Evolutionary conservation across 108 stramenopile genomes (phyloP), one percentile per base, ranked within the genome.

Genomic region (Mediolabrus comicus): DNA sequence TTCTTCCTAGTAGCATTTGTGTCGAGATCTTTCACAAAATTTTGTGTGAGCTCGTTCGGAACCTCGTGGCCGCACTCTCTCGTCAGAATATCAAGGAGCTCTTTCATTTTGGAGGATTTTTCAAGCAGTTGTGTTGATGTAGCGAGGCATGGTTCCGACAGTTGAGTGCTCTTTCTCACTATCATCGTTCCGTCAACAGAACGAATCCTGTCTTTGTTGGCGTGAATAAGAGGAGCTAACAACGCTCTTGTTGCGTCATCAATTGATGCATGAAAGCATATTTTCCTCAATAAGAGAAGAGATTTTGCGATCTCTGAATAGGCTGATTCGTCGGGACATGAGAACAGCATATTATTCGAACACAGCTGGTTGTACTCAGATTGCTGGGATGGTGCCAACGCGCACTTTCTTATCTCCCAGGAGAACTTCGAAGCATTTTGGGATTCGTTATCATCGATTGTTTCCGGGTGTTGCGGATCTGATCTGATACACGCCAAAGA

Each of bases 51-150:
- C 22, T 68, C 43, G 34, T 22, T 34, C n/a, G 65, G 43, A 65
- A 79, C 29, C 28, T 65, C 36, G 30, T 62, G 67, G n/a, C 86
- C 85, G 56, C 86, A 84, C 36, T 90, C 84, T 13, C 53, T 46
- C 11, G 25, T 14, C 54, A 91, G 62, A 24, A 90, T 74, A 3
- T 56, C 53, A 46, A 90, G 57, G n/a, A 94, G 79, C 28, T 88
- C 85, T 53, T 60, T 63, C 51, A 91, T 65, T 58, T 94, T 94
- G 10, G 85, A 71, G 8, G 90, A 94, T 35, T 71, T 73, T 9
- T 69, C 65, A 9, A 90, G 28, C 32, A 94, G 51, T 5, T 57
- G 38, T 13, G 34, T 41, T 0, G 87, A 88, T 12, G 68, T 31
- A n/a, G 84, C 69, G 49, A 62, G 22, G 53, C 84, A 69, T 19